Evolutionary conservation across 108 stramenopile species (phyloP).

Genomic region (Pseudonitzschia pungens): DNA sequence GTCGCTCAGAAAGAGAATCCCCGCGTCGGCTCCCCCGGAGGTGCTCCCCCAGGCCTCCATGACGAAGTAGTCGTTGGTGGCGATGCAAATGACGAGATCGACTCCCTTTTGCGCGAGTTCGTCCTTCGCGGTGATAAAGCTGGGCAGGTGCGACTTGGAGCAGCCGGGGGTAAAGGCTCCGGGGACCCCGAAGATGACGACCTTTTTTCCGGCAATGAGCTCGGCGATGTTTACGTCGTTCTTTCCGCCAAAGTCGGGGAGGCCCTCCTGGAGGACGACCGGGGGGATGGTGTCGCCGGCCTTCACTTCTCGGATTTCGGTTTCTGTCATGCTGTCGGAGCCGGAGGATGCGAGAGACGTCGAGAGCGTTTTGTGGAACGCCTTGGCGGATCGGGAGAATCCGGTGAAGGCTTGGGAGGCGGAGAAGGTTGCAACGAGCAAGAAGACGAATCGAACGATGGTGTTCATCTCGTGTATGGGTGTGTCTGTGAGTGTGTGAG

Average conservation of each 20-base stretch:
- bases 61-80: slow-evolving; percentile 85
- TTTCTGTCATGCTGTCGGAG: neutral
- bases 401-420: neutral
- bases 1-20: slow-evolving; percentile 73
- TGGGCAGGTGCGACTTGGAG: slow-evolving; percentile 85
- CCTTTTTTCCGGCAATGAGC: slow-evolving; percentile 78
- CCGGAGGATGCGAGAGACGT: neutral
- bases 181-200: slow-evolving; percentile 89
- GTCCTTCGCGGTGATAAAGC: slow-evolving; percentile 77
- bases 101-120: slow-evolving; percentile 83
- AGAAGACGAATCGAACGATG: neutral
- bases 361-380: neutral
- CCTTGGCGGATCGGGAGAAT: neutral
- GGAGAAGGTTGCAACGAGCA: neutral
- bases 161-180: slow-evolving; percentile 92
- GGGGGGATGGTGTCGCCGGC: slow-evolving; percentile 74
- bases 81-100: slow-evolving; percentile 82
- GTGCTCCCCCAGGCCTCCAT: slow-evolving; percentile 88
- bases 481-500: neutral
- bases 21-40: slow-evolving; percentile 76
- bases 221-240: slow-evolving; percentile 56
- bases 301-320: slow-evolving; percentile 56
- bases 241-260: slow-evolving; percentile 50
- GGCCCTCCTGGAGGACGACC: slow-evolving; percentile 58
- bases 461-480: neutral